Conservation (phyloP, 108 stramenopile species). For the Nitzschia sp. region DNA sequence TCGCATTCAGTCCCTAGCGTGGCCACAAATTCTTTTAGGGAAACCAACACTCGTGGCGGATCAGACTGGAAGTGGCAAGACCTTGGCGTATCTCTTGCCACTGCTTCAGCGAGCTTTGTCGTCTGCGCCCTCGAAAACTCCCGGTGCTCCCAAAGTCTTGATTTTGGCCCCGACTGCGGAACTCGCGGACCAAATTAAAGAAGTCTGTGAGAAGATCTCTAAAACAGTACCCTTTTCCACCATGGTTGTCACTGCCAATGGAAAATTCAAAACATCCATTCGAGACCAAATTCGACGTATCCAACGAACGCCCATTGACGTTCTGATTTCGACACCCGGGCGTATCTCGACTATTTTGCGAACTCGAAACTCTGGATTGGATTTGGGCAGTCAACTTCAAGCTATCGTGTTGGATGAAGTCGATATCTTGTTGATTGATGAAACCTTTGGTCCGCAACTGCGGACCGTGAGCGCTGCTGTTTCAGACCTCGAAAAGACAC, state of each 20-base stretch:
- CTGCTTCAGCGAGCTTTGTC: conserved; percentile 52
- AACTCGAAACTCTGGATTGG: conserved; percentile 68
- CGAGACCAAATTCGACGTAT: conserved; percentile 83
- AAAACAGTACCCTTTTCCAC: conserved; percentile 36
- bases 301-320: conserved; percentile 71
- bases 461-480: conserved; percentile 82
- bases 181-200: conserved; percentile 84
- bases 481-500: conserved; percentile 54
- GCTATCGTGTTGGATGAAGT: conserved; percentile 92
- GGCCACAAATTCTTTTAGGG: conserved; percentile 67
- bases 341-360: conserved; percentile 86
- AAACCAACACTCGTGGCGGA: conserved; percentile 85
- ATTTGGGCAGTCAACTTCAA: conserved; percentile 53
- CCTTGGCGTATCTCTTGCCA: conserved; percentile 89
- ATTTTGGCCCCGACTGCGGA: conserved; percentile 92
- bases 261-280: conserved; percentile 62
- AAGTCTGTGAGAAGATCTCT: conserved; percentile 59
- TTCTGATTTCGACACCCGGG: conserved; percentile 90
- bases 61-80: conserved; percentile 93
- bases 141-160: conserved; percentile 61
- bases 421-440: conserved; percentile 85
- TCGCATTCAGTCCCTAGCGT: conserved; percentile 77
- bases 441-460: conserved; percentile 89
- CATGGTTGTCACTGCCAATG: conserved; percentile 73
- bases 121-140: conserved; percentile 8